Evolutionary conservation across 441 rosid genomes (phyloP).

Genomic region (Adansonia grandidieri): DNA sequence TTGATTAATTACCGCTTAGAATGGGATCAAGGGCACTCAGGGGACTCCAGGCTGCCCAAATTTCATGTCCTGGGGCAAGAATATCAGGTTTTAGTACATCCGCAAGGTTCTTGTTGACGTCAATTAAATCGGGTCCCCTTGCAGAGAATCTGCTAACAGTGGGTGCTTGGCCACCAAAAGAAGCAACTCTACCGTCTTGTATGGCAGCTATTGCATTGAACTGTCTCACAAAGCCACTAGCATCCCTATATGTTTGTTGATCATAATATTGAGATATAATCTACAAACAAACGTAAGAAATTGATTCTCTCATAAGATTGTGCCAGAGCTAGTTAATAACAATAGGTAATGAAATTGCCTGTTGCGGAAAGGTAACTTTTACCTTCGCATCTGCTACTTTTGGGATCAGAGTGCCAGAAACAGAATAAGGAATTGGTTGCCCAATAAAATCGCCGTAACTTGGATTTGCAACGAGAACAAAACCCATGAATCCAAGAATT

Average conservation of each 20-base stretch:
- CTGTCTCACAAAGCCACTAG: conserved; percentile 41
- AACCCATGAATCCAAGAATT: conserved; percentile 64
- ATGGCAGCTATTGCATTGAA: conserved; percentile 61
- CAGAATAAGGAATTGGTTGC: conserved; percentile 51
- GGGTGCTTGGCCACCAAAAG: conserved; percentile 58
- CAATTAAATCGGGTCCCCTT: conserved; percentile 62
- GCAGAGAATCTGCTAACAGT: conserved; percentile 64
- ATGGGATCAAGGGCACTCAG: conserved; percentile 61
- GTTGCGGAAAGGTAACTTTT: conserved; percentile 2
- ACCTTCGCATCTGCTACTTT: conserved; percentile 70
- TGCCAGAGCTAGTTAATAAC: background rate
- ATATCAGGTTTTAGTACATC: conserved; percentile 71
- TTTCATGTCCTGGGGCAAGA: conserved; percentile 72
- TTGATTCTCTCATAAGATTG: background rate
- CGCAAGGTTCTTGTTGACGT: conserved; percentile 37
- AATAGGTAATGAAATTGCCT: background rate
- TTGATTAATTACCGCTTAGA: conserved; percentile 43
- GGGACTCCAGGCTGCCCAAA: conserved; percentile 84
- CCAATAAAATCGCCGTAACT: conserved; percentile 67
- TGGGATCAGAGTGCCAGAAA: conserved; percentile 57
- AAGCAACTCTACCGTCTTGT: conserved; percentile 67
- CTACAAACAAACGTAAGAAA: conserved; percentile 38
- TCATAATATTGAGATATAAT: conserved; percentile 62
- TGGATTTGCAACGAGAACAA: conserved; percentile 68
- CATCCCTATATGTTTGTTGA: conserved; percentile 51